These are phyloP conservation scores for Umbelopsis sp. DNA, from an alignment of 371 early-diverging fungal genomes.

Conservation along the genomic window DNA sequence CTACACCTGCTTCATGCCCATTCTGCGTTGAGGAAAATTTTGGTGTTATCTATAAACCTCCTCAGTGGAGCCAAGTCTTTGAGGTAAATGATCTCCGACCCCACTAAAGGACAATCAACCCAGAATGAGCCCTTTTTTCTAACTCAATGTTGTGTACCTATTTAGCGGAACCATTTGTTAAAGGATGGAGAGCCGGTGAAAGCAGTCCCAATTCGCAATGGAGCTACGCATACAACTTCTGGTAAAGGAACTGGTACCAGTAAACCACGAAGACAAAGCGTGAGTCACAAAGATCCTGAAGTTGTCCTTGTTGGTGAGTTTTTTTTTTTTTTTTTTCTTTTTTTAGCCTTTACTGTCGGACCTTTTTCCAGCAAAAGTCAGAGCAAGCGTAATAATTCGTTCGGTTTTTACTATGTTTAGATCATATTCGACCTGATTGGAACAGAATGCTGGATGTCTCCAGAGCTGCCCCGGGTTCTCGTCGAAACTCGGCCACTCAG, in stretches of 20 bases:
- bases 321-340: too few relatives aligned
- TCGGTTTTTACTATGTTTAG: conserved; percentile 33
- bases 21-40: conserved; percentile 88
- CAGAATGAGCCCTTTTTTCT: neutral
- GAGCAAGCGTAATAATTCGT: too few relatives aligned
- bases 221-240: conserved; percentile 48
- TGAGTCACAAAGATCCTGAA: conserved; percentile 61
- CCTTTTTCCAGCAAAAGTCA: too few relatives aligned
- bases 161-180: neutral
- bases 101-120: neutral
- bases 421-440: conserved; percentile 83
- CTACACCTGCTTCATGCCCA: conserved; percentile 78
- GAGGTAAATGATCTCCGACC: conserved; percentile 23
- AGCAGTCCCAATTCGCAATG: conserved; percentile 17
- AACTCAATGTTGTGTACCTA: neutral
- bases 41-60: conserved; percentile 77
- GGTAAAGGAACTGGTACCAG: conserved; percentile 31
- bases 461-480: conserved; percentile 39
- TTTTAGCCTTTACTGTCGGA: too few relatives aligned
- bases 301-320: conserved; percentile 76
- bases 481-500: conserved; percentile 53
- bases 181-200: neutral
- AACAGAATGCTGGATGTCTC: conserved; percentile 41
- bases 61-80: conserved; percentile 40
- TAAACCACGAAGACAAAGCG: conserved; percentile 57